These are phyloP conservation scores for Wickerhamiella australiensis DNA, from an alignment of 805 yeast species.

Conservation along the genomic window DNA sequence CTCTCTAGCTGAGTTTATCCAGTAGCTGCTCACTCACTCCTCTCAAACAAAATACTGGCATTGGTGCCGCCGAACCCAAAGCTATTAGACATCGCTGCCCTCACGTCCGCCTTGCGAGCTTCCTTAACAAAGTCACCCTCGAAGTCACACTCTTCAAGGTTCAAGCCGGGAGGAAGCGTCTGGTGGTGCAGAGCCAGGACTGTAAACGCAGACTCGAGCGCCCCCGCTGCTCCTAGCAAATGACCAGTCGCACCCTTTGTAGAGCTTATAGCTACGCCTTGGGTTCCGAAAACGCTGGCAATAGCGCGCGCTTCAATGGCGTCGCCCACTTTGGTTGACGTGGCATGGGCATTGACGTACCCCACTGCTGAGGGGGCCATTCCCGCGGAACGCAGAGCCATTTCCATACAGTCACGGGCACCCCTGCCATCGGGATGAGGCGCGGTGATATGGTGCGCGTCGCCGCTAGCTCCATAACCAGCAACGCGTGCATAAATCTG, in stretches of 20 bases:
- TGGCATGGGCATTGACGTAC: slow-evolving; percentile 93
- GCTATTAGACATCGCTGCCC: slow-evolving; percentile 69
- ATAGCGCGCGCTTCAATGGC: slow-evolving; percentile 76
- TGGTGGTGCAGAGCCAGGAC: slow-evolving; percentile 48
- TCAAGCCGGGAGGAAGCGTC: slow-evolving; percentile 68
- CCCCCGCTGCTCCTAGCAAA: slow-evolving; percentile 89
- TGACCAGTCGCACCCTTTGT: slow-evolving; percentile 88
- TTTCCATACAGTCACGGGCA: slow-evolving; percentile 68
- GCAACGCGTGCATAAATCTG: slow-evolving; percentile 65
- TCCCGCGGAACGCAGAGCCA: slow-evolving; percentile 48
- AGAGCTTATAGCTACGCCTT: slow-evolving; percentile 46
- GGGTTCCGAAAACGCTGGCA: slow-evolving; percentile 33
- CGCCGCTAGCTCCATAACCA: slow-evolving; percentile 89
- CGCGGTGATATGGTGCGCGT: slow-evolving; percentile 86
- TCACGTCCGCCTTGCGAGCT: slow-evolving; percentile 33
- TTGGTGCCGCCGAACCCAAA: slow-evolving; percentile 98
- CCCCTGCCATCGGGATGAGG: slow-evolving; percentile 78
- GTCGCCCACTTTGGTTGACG: slow-evolving; percentile 85
- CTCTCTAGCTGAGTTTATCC: no score
- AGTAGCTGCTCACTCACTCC: no score
- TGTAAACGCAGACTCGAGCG: slow-evolving; percentile 80
- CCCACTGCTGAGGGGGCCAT: slow-evolving; percentile 41
- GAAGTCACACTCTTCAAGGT: slow-evolving; percentile 41
- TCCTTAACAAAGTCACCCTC: slow-evolving; percentile 48
- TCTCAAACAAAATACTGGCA: slow-evolving; percentile 41